Conservation (phyloP, 2,329 filamentous ascomycete species). For the Fusarium globosum region DNA sequence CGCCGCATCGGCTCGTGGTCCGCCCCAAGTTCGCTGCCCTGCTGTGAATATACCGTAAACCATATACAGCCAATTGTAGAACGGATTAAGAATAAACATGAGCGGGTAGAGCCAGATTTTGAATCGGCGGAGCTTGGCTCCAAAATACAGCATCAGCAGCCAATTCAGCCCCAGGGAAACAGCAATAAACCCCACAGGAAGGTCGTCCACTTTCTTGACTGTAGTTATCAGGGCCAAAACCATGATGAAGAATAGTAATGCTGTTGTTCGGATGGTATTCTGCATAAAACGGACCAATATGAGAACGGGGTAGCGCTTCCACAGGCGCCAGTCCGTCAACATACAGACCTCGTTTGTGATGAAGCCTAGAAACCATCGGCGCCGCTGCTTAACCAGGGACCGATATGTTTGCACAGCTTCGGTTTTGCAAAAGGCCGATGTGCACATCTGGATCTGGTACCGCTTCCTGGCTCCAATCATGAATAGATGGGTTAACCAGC, state of each 20-base stretch:
- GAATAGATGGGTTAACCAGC: constrained; percentile 97
- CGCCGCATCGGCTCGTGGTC: constrained; percentile 89
- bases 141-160: constrained; percentile 96
- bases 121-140: constrained; percentile 83
- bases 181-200: constrained; percentile 93
- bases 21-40: constrained; percentile 94
- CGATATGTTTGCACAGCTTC: constrained; percentile 91
- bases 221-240: constrained; percentile 87
- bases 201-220: constrained; percentile 77
- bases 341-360: constrained; percentile 99
- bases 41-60: constrained; percentile 96
- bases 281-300: constrained; percentile 91
- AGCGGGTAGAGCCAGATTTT: constrained; percentile 96
- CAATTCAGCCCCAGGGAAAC: constrained; percentile 94
- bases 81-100: constrained; percentile 95
- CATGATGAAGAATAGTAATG: constrained; percentile 94
- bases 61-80: constrained; percentile 99
- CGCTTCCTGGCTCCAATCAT: constrained; percentile 96
- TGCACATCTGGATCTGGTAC: constrained; percentile 98
- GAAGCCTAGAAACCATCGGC: constrained; percentile 96
- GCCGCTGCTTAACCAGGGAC: constrained; percentile 91
- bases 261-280: constrained; percentile 95
- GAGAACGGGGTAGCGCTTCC: constrained; percentile 89
- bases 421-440: constrained; percentile 97
- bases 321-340: constrained; percentile 93